These are phyloP conservation scores for Chionographis japonica DNA, from an alignment of 106 monocot species.

Conservation along the genomic window DNA sequence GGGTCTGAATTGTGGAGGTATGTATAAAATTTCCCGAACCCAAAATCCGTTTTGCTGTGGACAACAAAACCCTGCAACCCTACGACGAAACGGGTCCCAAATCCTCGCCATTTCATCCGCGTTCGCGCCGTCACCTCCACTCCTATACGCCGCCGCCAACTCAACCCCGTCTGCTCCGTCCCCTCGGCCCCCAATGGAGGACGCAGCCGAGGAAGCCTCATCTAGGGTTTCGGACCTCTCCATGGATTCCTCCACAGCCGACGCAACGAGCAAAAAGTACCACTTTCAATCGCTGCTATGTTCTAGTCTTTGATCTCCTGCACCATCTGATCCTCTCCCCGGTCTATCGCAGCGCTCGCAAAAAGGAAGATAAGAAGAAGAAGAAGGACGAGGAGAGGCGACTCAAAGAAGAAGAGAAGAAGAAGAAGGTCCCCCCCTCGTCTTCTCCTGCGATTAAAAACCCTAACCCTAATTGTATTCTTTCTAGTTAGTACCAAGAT, in stretches of 20 bases:
- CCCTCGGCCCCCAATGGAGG: constrained; percentile 20
- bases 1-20: no score
- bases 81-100: no score
- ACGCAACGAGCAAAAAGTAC: constrained; percentile 53
- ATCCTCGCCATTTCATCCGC: no score
- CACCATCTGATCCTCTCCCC: background rate
- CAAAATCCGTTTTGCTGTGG: no score
- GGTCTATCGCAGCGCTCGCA: constrained; percentile 26
- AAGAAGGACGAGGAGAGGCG: constrained; percentile 53
- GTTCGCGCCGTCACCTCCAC: no score
- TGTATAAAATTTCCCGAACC: no score
- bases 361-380: constrained; percentile 55
- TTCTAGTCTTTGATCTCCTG: background rate
- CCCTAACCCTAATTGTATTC: background rate
- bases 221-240: constrained; percentile 29
- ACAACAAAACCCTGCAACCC: no score
- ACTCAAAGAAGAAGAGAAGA: constrained; percentile 48
- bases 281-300: background rate
- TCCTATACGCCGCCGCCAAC: no score
- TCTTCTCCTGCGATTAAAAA: background rate
- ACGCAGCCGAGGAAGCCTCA: constrained; percentile 17
- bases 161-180: background rate
- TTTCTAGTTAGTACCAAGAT: background rate
- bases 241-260: constrained; percentile 8
- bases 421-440: constrained; percentile 32